Conservation (phyloP, 2,329 filamentous ascomycete species). For the Colletotrichum echinochloae region DNA sequence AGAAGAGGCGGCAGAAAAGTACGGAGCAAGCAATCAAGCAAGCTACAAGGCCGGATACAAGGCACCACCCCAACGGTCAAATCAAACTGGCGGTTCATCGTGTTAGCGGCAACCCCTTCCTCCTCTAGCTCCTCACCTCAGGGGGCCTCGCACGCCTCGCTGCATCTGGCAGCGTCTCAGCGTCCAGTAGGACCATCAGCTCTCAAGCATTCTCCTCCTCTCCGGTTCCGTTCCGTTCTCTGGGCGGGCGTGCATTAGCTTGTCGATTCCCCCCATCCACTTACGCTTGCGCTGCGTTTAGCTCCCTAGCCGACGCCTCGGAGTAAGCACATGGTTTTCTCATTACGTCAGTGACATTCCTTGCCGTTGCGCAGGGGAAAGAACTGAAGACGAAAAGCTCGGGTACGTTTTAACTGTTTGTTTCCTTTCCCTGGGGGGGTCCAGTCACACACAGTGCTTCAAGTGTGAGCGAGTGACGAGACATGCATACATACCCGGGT, state of each 20-base stretch:
- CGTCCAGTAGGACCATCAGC: not conserved
- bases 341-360: slow-evolving; percentile 28
- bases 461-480: not conserved
- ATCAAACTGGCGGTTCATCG: slow-evolving; percentile 14
- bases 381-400: not conserved
- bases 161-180: not conserved
- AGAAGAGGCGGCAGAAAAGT: slow-evolving; percentile 15
- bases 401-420: not conserved
- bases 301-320: slow-evolving; percentile 29
- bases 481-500: no score
- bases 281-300: slow-evolving; percentile 11
- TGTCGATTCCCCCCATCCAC: not conserved
- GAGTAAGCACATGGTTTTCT: slow-evolving; percentile 19
- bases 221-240: slow-evolving; percentile 27
- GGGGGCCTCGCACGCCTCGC: not conserved
- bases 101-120: not conserved
- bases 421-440: not conserved
- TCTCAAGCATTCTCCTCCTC: not conserved
- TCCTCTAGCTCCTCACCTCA: not conserved
- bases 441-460: not conserved
- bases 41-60: not conserved
- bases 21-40: not conserved
- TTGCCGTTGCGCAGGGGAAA: slow-evolving; percentile 10
- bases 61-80: slow-evolving; percentile 15
- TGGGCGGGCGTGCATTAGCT: slow-evolving; percentile 31